Percentiles rank a stretch among this genome's conserved stretches.
phyloP scores from a whole-genome alignment of 345 rosid genomes.

The Eucalyptus globulus region DNA sequence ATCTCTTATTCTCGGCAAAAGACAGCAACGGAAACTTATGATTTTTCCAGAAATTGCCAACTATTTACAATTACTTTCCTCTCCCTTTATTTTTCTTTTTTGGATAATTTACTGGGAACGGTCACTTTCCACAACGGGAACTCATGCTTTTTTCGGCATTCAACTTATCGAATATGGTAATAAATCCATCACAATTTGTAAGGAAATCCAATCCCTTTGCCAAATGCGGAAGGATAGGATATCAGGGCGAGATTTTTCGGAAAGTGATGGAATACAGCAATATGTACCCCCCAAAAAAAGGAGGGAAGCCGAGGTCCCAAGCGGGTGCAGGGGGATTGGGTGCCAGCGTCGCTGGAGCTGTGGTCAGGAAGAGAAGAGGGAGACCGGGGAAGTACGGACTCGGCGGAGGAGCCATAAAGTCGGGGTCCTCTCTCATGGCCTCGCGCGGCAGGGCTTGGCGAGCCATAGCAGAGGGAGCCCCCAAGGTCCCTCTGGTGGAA shows the following conservation, averaged over 20 bases:
- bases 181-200: background rate
- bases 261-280: no score
- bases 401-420: background rate
- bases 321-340: background rate
- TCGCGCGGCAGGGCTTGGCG: background rate
- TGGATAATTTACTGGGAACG: no score
- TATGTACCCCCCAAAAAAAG: background rate
- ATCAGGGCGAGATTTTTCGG: no score
- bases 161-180: background rate
- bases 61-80: no score
- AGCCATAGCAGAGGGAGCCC: constrained; percentile 25
- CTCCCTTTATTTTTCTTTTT: no score
- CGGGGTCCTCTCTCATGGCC: background rate
- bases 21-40: no score
- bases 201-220: background rate
- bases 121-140: no score
- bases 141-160: no score
- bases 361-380: background rate
- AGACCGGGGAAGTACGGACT: background rate
- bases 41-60: no score
- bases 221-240: background rate
- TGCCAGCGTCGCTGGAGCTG: background rate
- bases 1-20: no score
- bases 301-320: background rate
- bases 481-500: constrained; percentile 5